Conservation (phyloP, 306 rosid genomes). For the Cicer yamashitae region DNA sequence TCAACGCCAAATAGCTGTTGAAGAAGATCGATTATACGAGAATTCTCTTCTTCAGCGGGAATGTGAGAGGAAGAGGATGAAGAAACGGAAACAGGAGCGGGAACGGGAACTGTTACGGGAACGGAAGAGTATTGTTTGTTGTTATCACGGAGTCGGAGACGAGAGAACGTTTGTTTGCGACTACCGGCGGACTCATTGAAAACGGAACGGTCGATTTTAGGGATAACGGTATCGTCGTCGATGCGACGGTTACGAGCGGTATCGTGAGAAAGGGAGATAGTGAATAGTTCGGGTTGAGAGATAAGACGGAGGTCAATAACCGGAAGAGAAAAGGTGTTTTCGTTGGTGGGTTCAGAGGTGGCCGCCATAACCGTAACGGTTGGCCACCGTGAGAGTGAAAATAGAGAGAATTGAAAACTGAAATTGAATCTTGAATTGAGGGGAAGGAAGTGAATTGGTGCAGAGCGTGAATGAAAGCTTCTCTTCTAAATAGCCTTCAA, state of each 20-base stretch:
- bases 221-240: constrained; percentile 61
- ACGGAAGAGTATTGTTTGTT: constrained; percentile 41
- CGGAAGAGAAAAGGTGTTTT: constrained; percentile 52
- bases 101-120: background rate
- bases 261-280: constrained; percentile 62
- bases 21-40: constrained; percentile 54
- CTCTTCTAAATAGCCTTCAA: constrained; percentile 36
- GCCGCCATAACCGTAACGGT: constrained; percentile 67
- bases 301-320: constrained; percentile 70
- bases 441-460: background rate
- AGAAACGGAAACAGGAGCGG: constrained; percentile 32
- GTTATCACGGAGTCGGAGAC: constrained; percentile 73
- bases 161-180: constrained; percentile 87
- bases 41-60: constrained; percentile 52
- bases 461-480: background rate
- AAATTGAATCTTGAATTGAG: background rate
- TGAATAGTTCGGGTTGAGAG: constrained; percentile 74
- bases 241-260: constrained; percentile 40
- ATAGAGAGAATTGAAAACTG: background rate
- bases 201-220: constrained; percentile 88
- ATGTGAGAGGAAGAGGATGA: constrained; percentile 42
- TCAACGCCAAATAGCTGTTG: constrained; percentile 68
- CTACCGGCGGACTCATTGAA: constrained; percentile 96
- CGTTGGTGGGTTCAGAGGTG: constrained; percentile 46
- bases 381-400: constrained; percentile 18